These are phyloP conservation scores for Lepidium africanum DNA, from an alignment of 345 rosid genomes.

Conservation along the genomic window DNA sequence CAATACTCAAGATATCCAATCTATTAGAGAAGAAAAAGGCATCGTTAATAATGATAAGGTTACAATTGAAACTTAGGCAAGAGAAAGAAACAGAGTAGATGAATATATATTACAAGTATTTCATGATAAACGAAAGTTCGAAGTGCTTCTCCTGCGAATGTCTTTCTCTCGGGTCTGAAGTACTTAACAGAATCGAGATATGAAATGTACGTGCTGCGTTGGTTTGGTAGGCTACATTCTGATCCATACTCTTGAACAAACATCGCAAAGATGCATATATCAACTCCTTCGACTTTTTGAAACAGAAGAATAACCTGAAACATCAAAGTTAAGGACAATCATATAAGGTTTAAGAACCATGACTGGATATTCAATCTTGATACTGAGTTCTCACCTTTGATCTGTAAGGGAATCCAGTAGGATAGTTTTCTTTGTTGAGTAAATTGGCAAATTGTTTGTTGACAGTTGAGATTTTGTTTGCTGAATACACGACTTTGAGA, in stretches of 20 bases:
- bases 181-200: conserved; percentile 93
- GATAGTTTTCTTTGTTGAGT: conserved; percentile 34
- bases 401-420: conserved; percentile 43
- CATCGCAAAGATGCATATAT: conserved; percentile 78
- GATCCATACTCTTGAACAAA: conserved; percentile 92
- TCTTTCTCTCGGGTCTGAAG: conserved; percentile 70
- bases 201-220: conserved; percentile 73
- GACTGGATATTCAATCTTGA: background rate
- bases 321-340: background rate
- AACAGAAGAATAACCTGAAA: conserved; percentile 78
- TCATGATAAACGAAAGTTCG: conserved; percentile 92
- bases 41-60: background rate
- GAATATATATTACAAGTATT: conserved; percentile 44
- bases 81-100: background rate
- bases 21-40: conserved; percentile 26
- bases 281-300: conserved; percentile 90
- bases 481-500: conserved; percentile 46
- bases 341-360: background rate
- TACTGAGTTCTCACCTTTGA: conserved; percentile 43
- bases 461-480: conserved; percentile 33
- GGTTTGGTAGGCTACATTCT: conserved; percentile 72
- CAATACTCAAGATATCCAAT: conserved; percentile 92
- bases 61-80: background rate
- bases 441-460: conserved; percentile 31
- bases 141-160: conserved; percentile 65